These are phyloP conservation scores for Phytophthora podocarpi DNA, from an alignment of 352 stramenopile species.

Conservation along the genomic window DNA sequence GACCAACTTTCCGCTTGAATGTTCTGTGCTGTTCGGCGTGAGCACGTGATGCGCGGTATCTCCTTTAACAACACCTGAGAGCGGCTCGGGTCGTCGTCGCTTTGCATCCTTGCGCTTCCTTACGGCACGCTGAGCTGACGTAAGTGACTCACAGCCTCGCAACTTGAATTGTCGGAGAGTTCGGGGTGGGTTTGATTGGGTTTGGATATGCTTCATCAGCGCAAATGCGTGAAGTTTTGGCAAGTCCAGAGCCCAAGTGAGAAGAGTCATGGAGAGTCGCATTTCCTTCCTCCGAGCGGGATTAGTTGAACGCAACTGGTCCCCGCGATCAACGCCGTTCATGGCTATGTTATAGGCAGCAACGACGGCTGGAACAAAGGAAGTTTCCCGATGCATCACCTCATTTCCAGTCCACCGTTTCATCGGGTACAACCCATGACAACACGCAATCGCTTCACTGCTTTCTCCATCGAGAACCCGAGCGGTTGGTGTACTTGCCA, in stretches of 20 bases:
- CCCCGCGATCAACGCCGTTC: slow-evolving; percentile 3
- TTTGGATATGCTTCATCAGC: neutral
- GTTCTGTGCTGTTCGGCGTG: neutral
- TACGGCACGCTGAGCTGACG: too few species aligned
- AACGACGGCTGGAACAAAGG: too few species aligned
- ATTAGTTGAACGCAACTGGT: slow-evolving; percentile 3
- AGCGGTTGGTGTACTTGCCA: too few species aligned
- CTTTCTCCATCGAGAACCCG: too few species aligned
- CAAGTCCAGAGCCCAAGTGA: neutral
- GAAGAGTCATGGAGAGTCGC: neutral
- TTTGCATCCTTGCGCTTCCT: too few species aligned
- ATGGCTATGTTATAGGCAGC: neutral
- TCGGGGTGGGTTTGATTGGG: neutral
- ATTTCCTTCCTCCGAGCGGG: neutral
- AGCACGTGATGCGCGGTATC: neutral
- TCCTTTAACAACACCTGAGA: neutral
- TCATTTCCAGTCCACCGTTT: too few species aligned
- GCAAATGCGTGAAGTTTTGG: neutral
- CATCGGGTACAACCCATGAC: too few species aligned
- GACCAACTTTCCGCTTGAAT: neutral
- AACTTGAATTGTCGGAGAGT: neutral
- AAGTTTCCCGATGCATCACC: too few species aligned
- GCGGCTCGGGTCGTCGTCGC: neutral
- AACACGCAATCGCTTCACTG: too few species aligned
- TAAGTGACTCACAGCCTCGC: neutral